Conservation (phyloP, 805 yeast genomes). For the Candida nanaspora region DNA sequence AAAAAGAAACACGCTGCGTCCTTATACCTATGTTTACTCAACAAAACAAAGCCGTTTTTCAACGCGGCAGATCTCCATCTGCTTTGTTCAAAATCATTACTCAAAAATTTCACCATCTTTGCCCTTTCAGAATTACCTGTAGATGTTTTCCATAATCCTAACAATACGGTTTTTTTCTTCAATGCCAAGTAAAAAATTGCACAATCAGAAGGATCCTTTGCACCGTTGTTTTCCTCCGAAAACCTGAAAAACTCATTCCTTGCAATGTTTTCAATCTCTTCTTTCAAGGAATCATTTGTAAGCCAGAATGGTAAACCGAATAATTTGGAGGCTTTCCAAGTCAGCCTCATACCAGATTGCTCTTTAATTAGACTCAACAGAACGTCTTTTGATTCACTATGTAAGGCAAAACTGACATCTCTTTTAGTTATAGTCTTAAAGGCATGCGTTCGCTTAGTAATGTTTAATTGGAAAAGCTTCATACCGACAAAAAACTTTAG, state of each 20-base stretch:
- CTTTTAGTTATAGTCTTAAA: slow-evolving; percentile 24
- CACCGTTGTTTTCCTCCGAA: slow-evolving; percentile 33
- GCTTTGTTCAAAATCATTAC: slow-evolving; percentile 64
- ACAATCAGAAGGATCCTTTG: slow-evolving; percentile 64
- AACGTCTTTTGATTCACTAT: slow-evolving; percentile 70
- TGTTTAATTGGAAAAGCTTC: slow-evolving; percentile 47
- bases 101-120: slow-evolving; percentile 72
- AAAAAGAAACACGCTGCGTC: slow-evolving; percentile 90
- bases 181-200: slow-evolving; percentile 74
- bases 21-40: slow-evolving; percentile 79
- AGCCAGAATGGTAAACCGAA: slow-evolving; percentile 73
- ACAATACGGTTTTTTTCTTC: slow-evolving; percentile 63
- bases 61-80: slow-evolving; percentile 87
- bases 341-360: slow-evolving; percentile 35
- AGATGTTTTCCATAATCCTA: slow-evolving; percentile 79
- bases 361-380: slow-evolving; percentile 43
- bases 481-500: slow-evolving; percentile 64
- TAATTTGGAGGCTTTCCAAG: slow-evolving; percentile 55
- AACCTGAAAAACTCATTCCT: slow-evolving; percentile 50
- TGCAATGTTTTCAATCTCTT: slow-evolving; percentile 62
- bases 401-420: slow-evolving; percentile 83
- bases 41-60: slow-evolving; percentile 84
- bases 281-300: slow-evolving; percentile 35
- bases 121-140: slow-evolving; percentile 72
- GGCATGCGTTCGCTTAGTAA: slow-evolving; percentile 20